phyloP scores from a whole-genome alignment of 1,284 basidiomycete species.

The Cryptococcus hybrid region DNA sequence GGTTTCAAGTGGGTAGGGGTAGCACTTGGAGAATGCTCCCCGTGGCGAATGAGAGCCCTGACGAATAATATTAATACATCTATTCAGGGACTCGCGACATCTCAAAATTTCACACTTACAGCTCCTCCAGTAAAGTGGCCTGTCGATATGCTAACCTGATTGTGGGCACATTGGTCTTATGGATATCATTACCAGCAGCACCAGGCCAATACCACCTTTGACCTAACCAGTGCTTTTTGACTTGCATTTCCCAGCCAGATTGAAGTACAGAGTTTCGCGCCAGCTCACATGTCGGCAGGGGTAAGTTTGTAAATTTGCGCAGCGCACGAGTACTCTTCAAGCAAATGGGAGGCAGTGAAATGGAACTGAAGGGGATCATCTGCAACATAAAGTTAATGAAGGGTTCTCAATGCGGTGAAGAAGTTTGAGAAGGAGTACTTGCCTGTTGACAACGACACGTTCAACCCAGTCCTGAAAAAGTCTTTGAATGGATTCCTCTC shows the following conservation, averaged over 20 bases:
- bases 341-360: constrained; percentile 89
- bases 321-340: constrained; percentile 98
- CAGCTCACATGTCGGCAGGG: constrained; percentile 68
- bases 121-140: constrained; percentile 81
- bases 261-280: constrained; percentile 97
- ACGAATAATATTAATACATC: background rate
- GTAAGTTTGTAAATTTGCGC: constrained; percentile 95
- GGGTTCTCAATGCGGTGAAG: background rate
- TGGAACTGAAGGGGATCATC: constrained; percentile 67
- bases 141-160: constrained; percentile 85
- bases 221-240: constrained; percentile 94
- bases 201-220: constrained; percentile 86
- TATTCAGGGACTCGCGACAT: background rate
- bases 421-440: constrained; percentile 51
- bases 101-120: constrained; percentile 44
- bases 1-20: constrained; percentile 36
- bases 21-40: constrained; percentile 34
- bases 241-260: constrained; percentile 97
- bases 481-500: constrained; percentile 96
- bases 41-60: constrained; percentile 32
- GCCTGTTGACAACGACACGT: constrained; percentile 95
- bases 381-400: background rate
- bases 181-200: constrained; percentile 82
- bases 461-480: constrained; percentile 94
- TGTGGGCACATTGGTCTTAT: constrained; percentile 97